phyloP scores from a whole-genome alignment of 345 rosid genomes.

The Eucalyptus pauciflora region DNA sequence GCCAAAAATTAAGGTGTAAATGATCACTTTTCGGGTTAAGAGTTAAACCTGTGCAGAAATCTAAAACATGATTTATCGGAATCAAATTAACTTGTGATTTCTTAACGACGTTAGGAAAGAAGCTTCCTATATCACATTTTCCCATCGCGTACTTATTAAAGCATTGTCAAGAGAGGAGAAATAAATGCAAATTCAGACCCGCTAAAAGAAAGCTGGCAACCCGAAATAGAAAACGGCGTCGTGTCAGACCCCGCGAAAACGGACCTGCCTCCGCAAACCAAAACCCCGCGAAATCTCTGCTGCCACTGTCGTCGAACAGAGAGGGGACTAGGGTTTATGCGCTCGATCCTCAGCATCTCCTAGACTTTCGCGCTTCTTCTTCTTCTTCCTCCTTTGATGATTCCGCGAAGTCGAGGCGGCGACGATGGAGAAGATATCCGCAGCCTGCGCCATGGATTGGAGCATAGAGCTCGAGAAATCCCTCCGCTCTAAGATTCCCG shows the following conservation, averaged over 20 bases:
- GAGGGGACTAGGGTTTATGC: background rate
- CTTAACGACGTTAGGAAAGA: background rate
- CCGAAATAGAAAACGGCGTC: background rate
- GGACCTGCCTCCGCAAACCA: background rate
- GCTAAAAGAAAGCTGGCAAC: background rate
- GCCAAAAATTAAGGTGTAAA: no score
- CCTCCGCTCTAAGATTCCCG: conserved; percentile 62
- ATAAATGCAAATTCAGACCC: background rate
- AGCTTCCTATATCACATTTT: background rate
- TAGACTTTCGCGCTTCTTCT: background rate
- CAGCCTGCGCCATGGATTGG: conserved; percentile 86
- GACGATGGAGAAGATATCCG: conserved; percentile 38
- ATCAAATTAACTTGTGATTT: background rate
- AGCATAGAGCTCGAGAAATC: conserved; percentile 91
- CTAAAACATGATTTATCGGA: background rate
- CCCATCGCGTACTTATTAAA: no score
- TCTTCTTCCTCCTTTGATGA: background rate
- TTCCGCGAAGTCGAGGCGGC: background rate
- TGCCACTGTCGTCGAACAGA: background rate
- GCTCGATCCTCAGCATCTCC: background rate
- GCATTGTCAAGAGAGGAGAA: background rate
- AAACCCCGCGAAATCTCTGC: background rate
- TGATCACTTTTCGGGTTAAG: no score
- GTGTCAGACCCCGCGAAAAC: background rate
- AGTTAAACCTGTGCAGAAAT: accelerated